phyloP scores from a whole-genome alignment of 495 filamentous ascomycete genomes.

The Tuber aestivum region DNA sequence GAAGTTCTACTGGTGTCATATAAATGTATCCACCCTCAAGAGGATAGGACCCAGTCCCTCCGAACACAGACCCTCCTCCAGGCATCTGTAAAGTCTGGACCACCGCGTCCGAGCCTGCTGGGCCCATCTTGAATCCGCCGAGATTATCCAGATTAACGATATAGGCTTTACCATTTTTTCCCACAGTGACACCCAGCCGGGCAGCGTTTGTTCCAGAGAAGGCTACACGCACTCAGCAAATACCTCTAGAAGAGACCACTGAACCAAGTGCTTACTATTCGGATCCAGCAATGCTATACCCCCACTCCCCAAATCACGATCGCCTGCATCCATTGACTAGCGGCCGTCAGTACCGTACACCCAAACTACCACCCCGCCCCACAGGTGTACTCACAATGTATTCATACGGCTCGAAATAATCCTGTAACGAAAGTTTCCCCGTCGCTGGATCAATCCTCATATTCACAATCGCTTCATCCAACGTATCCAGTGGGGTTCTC shows the following conservation, averaged over 20 bases:
- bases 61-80: conserved; percentile 45
- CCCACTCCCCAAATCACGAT: conserved; percentile 46
- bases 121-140: conserved; percentile 49
- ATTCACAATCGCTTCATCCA: conserved; percentile 46
- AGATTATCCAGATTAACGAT: conserved; percentile 49
- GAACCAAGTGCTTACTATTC: conserved; percentile 2
- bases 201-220: conserved; percentile 46
- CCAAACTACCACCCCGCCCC: conserved; percentile 44
- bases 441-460: conserved; percentile 37
- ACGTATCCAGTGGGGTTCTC: conserved; percentile 39
- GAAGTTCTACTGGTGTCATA: conserved; percentile 43
- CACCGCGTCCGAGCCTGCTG: conserved; percentile 45
- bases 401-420: conserved; percentile 49
- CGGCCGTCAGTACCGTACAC: conserved; percentile 41
- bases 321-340: conserved; percentile 47
- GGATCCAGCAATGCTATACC: conserved; percentile 46
- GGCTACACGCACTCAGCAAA: conserved; percentile 7
- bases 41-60: conserved; percentile 48
- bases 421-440: conserved; percentile 43
- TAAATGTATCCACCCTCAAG: conserved; percentile 51
- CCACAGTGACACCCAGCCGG: conserved; percentile 45
- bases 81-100: conserved; percentile 46
- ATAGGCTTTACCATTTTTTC: conserved; percentile 50
- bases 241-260: background rate
- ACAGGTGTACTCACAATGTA: conserved; percentile 43